These are phyloP conservation scores for Byssoonygena ceratinophila DNA, from an alignment of 2,329 filamentous ascomycete genomes.

Conservation along the genomic window DNA sequence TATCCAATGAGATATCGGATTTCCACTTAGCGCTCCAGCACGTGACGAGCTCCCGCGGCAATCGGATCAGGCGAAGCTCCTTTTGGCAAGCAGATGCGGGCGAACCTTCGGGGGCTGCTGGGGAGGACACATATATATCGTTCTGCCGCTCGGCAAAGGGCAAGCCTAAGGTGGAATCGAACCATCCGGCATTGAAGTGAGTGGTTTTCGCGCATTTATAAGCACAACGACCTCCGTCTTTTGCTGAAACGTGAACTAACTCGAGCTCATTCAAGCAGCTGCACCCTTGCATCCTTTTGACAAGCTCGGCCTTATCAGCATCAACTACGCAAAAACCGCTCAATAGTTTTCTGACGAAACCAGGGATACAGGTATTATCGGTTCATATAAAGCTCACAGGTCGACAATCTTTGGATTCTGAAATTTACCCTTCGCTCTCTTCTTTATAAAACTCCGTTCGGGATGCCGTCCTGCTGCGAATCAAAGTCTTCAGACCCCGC, in stretches of 20 bases:
- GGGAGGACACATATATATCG: neutral
- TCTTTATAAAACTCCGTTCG: neutral
- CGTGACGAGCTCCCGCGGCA: neutral
- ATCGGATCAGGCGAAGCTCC: neutral
- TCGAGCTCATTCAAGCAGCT: neutral
- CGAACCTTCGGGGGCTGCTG: neutral
- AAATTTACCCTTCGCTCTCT: neutral
- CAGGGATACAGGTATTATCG: neutral
- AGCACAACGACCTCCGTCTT: neutral
- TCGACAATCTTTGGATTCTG: neutral
- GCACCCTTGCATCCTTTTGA: neutral
- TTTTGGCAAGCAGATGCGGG: neutral
- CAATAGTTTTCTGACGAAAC: neutral
- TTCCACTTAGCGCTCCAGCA: neutral
- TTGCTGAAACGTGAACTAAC: neutral
- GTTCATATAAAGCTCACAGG: neutral
- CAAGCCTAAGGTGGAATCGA: neutral
- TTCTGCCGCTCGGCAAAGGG: neutral
- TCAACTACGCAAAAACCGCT: constrained; percentile 4
- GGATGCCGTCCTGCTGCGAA: constrained; percentile 2
- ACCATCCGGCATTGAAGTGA: too few relatives aligned
- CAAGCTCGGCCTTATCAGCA: neutral
- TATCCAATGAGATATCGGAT: too few relatives aligned
- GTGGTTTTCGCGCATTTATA: neutral
- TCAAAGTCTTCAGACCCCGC: neutral